These are phyloP conservation scores for Ulota crispa DNA, from an alignment of 225 moss, liverwort and hornwort genomes.

Conservation along the genomic window DNA sequence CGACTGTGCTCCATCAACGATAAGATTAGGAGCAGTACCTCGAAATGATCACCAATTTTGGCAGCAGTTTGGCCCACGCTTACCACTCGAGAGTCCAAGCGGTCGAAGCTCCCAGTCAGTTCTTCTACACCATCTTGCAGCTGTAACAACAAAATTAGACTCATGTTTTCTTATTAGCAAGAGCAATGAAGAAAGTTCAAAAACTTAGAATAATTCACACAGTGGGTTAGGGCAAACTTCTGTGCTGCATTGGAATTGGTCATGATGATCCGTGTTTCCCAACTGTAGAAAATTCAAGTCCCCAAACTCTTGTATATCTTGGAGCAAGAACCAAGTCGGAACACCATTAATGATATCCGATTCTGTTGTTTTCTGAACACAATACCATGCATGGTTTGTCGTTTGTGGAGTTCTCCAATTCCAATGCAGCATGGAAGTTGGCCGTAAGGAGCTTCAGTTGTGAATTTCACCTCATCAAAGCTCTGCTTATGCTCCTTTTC, in stretches of 20 bases:
- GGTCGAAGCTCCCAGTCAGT: slow-evolving; percentile 66
- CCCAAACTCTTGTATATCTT: too few relatives aligned
- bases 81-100: slow-evolving; percentile 79
- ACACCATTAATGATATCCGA: too few relatives aligned
- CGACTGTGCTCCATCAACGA: background rate
- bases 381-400: too few relatives aligned
- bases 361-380: too few relatives aligned
- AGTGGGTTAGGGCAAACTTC: too few relatives aligned
- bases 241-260: too few relatives aligned
- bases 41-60: slow-evolving; percentile 86
- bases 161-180: background rate
- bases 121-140: slow-evolving; percentile 67
- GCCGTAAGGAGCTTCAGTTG: background rate
- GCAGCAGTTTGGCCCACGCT: slow-evolving; percentile 82
- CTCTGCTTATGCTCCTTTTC: slow-evolving; percentile 38
- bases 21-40: slow-evolving; percentile 34
- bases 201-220: background rate
- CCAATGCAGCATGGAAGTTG: too few relatives aligned
- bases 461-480: slow-evolving; percentile 40
- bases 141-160: slow-evolving; percentile 30
- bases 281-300: too few relatives aligned
- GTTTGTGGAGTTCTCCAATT: too few relatives aligned
- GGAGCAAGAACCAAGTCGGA: too few relatives aligned
- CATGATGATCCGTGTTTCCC: too few relatives aligned
- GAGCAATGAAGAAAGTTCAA: background rate